A percentile compares a stretch with the other conserved stretches of the same genome.
Conservation (phyloP, 352 stramenopile species). For the Phytophthora ohioensis region DNA sequence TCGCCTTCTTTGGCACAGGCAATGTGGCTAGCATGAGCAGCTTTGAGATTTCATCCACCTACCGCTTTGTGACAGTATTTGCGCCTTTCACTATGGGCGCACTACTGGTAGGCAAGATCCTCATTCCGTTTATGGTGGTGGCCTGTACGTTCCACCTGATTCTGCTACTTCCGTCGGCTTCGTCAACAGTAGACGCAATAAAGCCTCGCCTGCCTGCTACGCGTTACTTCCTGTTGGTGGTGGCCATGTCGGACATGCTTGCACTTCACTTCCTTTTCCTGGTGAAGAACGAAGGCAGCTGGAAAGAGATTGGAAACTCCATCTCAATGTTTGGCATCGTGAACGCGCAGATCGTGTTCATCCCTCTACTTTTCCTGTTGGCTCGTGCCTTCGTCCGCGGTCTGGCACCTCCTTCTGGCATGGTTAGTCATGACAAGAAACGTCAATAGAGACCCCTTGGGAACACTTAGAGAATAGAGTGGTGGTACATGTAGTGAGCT, state of each 20-base stretch:
- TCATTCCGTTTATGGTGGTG: conserved; percentile 84
- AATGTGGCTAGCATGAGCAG: conserved; percentile 90
- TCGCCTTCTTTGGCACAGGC: conserved; percentile 87
- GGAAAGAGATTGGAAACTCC: conserved; percentile 90
- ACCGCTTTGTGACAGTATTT: conserved; percentile 87
- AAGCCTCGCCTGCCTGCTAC: conserved; percentile 42
- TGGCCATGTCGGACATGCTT: conserved; percentile 82
- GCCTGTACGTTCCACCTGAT: conserved; percentile 73
- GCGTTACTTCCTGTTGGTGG: conserved; percentile 78
- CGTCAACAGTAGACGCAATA: neutral
- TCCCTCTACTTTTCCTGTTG: conserved; percentile 78
- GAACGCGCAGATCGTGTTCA: conserved; percentile 85
- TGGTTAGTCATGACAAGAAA: conserved; percentile 23
- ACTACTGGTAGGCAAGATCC: conserved; percentile 81
- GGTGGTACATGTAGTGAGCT: no score
- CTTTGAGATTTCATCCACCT: conserved; percentile 89
- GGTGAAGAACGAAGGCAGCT: conserved; percentile 87
- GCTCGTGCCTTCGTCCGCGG: conserved; percentile 45
- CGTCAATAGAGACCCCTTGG: conserved; percentile 7
- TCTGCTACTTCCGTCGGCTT: conserved; percentile 41
- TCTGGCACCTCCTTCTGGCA: conserved; percentile 14
- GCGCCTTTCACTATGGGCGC: conserved; percentile 84
- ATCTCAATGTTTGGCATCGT: conserved; percentile 90
- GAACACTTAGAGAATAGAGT: no score
- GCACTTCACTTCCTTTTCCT: conserved; percentile 87